Evolutionary conservation across 2,329 filamentous ascomycete species (phyloP).

Genomic region (Neopestalotiopsis rosae): DNA sequence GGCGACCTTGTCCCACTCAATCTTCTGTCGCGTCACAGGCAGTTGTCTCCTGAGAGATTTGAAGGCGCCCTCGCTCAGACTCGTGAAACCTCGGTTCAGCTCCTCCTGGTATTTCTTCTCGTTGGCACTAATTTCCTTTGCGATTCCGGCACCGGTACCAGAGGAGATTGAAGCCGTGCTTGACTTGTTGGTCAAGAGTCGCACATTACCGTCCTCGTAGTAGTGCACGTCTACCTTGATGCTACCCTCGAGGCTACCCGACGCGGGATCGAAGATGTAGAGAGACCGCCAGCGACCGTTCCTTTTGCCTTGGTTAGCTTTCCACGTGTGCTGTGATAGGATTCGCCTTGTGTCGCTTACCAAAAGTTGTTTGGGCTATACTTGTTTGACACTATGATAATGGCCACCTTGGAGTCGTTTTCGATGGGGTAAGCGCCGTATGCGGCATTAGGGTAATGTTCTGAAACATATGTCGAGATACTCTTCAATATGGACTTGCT

Average conservation of each 20-base stretch:
- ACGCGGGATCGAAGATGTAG: conserved; percentile 79
- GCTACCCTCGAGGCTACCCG: conserved; percentile 72
- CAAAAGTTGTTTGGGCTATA: conserved; percentile 99
- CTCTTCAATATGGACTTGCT: conserved; percentile 86
- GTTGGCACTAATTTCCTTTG: conserved; percentile 75
- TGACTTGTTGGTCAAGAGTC: conserved; percentile 86
- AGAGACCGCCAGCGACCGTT: conserved; percentile 95
- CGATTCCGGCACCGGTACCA: conserved; percentile 69
- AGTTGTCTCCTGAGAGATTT: conserved; percentile 91
- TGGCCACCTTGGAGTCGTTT: conserved; percentile 75
- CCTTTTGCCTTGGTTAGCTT: conserved; percentile 52
- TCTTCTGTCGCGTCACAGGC: conserved; percentile 96
- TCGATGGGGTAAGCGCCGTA: conserved; percentile 84
- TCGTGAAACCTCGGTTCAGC: conserved; percentile 87
- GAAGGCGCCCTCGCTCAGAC: conserved; percentile 91
- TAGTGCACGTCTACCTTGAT: conserved; percentile 98
- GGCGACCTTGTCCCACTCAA: conserved; percentile 98
- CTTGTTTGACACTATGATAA: conserved; percentile 91
- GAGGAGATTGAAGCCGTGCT: conserved; percentile 66
- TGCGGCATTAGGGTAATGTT: conserved; percentile 85
- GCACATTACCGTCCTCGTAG: conserved; percentile 98
- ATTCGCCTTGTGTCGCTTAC: conserved; percentile 48
- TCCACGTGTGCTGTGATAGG: neutral
- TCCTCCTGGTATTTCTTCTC: conserved; percentile 98
- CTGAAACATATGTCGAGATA: conserved; percentile 75